phyloP scores from a whole-genome alignment of 1,284 basidiomycete genomes.

The Pseudozyma thailandica region DNA sequence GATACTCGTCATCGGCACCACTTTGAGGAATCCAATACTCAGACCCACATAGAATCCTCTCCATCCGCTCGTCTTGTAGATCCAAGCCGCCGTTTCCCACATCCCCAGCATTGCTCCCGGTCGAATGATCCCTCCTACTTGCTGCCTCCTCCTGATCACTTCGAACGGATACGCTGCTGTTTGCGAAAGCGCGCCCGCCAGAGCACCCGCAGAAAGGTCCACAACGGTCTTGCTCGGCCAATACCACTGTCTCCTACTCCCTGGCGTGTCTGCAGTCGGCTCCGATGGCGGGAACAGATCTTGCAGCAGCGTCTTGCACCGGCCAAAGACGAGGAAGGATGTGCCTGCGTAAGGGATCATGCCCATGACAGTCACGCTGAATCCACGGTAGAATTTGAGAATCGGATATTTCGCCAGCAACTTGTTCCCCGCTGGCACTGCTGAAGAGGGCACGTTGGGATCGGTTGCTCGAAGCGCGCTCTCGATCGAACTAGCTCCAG shows the following conservation, averaged over 20 bases:
- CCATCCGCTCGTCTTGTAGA: constrained; percentile 80
- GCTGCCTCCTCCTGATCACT: constrained; percentile 91
- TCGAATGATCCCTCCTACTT: constrained; percentile 78
- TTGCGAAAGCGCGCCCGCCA: constrained; percentile 89
- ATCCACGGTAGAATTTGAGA: constrained; percentile 94
- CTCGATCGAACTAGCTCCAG: constrained; percentile 15
- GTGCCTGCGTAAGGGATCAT: constrained; percentile 98
- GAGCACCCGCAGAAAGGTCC: constrained; percentile 82
- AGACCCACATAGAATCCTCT: constrained; percentile 93
- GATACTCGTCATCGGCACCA: constrained; percentile 87
- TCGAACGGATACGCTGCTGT: constrained; percentile 97
- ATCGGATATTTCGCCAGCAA: constrained; percentile 57
- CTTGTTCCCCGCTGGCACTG: constrained; percentile 27
- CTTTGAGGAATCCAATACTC: constrained; percentile 92
- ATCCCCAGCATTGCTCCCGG: constrained; percentile 63
- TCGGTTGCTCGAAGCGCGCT: constrained; percentile 30
- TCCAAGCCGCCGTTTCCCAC: constrained; percentile 68
- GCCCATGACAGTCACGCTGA: constrained; percentile 70
- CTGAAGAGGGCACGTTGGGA: constrained; percentile 32
- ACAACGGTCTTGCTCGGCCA: constrained; percentile 67
- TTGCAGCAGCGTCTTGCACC: constrained; percentile 62
- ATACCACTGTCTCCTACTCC: constrained; percentile 44
- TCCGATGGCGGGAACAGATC: constrained; percentile 50
- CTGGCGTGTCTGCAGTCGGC: constrained; percentile 11
- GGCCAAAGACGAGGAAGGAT: constrained; percentile 77